phyloP scores from a whole-genome alignment of 768 basidiomycete genomes.

The Mycena indigotica region DNA sequence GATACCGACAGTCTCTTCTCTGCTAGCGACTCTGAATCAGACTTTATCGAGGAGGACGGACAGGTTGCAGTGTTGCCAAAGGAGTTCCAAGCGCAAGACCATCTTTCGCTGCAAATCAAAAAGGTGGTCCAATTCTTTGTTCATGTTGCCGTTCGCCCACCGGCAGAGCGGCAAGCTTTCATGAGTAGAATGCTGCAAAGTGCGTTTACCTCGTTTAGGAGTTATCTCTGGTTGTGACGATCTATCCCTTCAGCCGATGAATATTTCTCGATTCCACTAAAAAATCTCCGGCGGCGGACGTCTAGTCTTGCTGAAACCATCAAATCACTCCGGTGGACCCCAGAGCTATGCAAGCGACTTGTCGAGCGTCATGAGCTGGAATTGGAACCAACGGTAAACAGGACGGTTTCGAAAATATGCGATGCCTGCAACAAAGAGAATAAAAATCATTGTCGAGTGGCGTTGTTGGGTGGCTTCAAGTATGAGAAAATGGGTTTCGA shows the following conservation, averaged over 20 bases:
- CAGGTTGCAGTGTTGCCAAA: conserved; percentile 57
- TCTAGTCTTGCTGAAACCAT: conserved; percentile 70
- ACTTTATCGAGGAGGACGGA: conserved; percentile 67
- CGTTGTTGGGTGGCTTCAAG: conserved; percentile 34
- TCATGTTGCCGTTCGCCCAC: conserved; percentile 68
- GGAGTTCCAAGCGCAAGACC: conserved; percentile 78
- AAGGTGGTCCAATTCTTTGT: conserved; percentile 87
- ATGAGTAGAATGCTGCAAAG: conserved; percentile 58
- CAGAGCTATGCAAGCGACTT: conserved; percentile 58
- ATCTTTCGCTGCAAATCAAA: conserved; percentile 80
- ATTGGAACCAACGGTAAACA: conserved; percentile 42
- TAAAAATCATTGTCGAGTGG: conserved; percentile 50
- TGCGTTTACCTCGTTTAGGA: conserved; percentile 29
- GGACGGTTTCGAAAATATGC: conserved; percentile 40
- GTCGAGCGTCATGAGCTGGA: conserved; percentile 69
- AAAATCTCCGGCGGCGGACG: conserved; percentile 68
- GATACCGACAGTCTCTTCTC: conserved; percentile 40
- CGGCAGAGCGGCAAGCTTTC: conserved; percentile 52
- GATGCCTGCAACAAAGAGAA: conserved; percentile 76
- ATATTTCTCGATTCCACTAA: conserved; percentile 75
- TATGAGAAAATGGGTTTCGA: conserved; percentile 54
- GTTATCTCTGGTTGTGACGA: too few species aligned
- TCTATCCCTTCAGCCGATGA: conserved; percentile 59
- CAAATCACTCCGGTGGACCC: conserved; percentile 82
- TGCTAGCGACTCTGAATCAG: conserved; percentile 41